Base-by-base conservation (phyloP, 306 rosid genomes). In the Begonia masoniana region DNA sequence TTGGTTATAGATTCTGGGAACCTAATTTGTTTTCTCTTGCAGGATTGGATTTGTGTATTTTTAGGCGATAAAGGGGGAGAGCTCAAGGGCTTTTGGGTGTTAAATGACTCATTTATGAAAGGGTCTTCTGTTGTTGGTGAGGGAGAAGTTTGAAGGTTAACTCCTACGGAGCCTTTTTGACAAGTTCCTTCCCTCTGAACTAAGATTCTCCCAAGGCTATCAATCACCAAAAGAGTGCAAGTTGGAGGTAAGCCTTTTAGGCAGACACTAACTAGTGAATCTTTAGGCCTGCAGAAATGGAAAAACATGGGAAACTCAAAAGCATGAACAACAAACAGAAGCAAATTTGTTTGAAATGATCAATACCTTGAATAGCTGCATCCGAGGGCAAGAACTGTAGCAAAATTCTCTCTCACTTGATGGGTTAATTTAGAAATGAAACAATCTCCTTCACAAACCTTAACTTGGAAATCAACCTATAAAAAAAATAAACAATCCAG, bases 391-490 rank as follows among this genome's bases (percentile, higher is more conserved):
- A 76, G 82, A 45, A 65, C 13, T 3, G 75, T 50, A 1, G 82
- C 82, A 47, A 49, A 68, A 35, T 63, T 47, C n/a, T 71, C 35
- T 48, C 82, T 54, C 3, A 68, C 78, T 56, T 76, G 82, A 42
- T 43, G 62, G 15, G 74, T 59, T 21, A 76, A 59, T 15, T 64
- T 71, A 11, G 72, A 62, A 58, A 72, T 36, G 43, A 71, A 76
- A 1, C 72, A 76, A 43, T 72, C 78, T 35, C 70, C 75, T 36
- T 46, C 43, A 54, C 78, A 62, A 39, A 76, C 74, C 59, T 66
- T 72, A 35, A 72, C 67, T 51, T 76, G 75, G 46, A 76, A 76
- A 64, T 76, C 78, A 41, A 76, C 78, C 82, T 76, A 68, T 62
- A 45, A 43, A 36, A 58, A 43, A 2, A 35, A 21, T 14, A 54